Conservation (phyloP, 768 basidiomycete species). For the Tylopilus rubrobrunneus region DNA sequence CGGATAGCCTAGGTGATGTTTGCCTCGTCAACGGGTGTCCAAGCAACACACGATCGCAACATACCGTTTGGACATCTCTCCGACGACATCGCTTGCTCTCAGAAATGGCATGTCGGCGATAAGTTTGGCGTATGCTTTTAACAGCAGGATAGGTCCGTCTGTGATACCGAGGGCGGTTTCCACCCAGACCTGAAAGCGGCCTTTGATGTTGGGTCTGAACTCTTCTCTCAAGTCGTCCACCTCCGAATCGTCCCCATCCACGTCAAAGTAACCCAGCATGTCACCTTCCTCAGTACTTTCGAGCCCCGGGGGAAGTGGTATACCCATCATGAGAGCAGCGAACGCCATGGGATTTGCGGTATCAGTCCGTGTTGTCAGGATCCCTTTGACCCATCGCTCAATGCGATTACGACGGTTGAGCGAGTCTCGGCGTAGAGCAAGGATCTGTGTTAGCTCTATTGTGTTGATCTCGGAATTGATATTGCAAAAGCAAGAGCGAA, state of each 20-base stretch:
- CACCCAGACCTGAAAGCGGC: constrained; percentile 57
- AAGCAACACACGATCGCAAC: constrained; percentile 5
- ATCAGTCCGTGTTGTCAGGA: constrained; percentile 37
- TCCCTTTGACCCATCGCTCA: constrained; percentile 48
- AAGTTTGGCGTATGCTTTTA: constrained; percentile 42
- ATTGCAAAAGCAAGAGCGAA: constrained; percentile 45
- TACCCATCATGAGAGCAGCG: constrained; percentile 62
- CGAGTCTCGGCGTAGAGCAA: constrained; percentile 38
- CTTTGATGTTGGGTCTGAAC: constrained; percentile 53
- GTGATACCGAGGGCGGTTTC: constrained; percentile 36
- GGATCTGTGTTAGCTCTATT: constrained; percentile 42
- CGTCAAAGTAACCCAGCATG: constrained; percentile 46
- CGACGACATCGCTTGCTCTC: constrained; percentile 44
- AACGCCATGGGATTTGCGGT: constrained; percentile 52
- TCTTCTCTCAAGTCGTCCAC: constrained; percentile 59
- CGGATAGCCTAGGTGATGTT: constrained; percentile 38
- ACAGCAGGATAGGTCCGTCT: constrained; percentile 36
- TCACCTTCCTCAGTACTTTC: constrained; percentile 43
- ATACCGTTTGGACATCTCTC: constrained; percentile 54
- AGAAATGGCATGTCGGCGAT: constrained; percentile 57
- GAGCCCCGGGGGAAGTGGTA: constrained; percentile 38
- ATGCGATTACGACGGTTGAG: constrained; percentile 44
- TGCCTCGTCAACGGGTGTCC: background rate
- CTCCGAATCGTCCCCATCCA: constrained; percentile 51
- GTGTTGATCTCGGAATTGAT: constrained; percentile 41